phyloP scores from a whole-genome alignment of 1,284 basidiomycete species.

The Austroboletus olivaceoglutinosus region DNA sequence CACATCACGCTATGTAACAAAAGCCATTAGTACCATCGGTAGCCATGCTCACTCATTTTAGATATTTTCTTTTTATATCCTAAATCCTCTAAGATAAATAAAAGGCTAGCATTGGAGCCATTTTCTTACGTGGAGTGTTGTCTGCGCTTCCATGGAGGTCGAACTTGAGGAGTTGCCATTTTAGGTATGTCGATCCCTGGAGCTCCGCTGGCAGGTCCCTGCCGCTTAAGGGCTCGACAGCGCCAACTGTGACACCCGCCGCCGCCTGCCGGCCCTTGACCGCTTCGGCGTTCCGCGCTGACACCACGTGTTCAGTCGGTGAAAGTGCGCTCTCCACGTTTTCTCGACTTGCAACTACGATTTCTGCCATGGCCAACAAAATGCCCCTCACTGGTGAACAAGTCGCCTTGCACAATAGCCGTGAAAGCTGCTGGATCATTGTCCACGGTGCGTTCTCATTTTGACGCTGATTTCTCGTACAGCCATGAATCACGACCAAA shows the following conservation, averaged over 20 bases:
- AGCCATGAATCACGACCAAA: constrained; percentile 8
- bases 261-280: neutral
- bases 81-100: constrained; percentile 21
- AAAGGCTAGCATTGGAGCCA: constrained; percentile 8
- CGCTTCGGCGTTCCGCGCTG: neutral
- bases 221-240: too few relatives aligned
- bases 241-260: too few relatives aligned
- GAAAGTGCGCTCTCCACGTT: too few relatives aligned
- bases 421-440: constrained; percentile 86
- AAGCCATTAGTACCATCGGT: constrained; percentile 14
- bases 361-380: constrained; percentile 17
- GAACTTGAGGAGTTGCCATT: constrained; percentile 14
- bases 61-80: constrained; percentile 15
- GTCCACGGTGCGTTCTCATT: constrained; percentile 61
- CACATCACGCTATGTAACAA: constrained; percentile 20
- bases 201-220: neutral
- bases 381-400: constrained; percentile 40
- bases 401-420: constrained; percentile 66
- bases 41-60: constrained; percentile 25
- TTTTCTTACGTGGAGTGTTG: constrained; percentile 5
- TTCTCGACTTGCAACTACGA: neutral
- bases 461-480: neutral
- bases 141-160: neutral
- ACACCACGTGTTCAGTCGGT: too few relatives aligned
- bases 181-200: constrained; percentile 13